phyloP scores from a whole-genome alignment of 768 basidiomycete genomes.

The Lepiota subincarnata region DNA sequence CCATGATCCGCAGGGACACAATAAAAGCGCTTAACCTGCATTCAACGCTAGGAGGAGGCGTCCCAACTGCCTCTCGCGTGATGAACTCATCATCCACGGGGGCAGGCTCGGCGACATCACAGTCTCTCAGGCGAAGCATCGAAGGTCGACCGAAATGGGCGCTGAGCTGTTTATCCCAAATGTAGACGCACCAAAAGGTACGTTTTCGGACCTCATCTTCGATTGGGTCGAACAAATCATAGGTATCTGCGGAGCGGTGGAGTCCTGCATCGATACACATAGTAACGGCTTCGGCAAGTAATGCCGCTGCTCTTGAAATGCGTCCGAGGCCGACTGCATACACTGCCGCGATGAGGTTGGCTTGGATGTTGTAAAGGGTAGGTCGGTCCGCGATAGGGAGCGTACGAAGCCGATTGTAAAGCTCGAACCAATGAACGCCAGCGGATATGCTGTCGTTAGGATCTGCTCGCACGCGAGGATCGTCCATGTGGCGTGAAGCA shows the following conservation, averaged over 20 bases:
- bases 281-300: slow-evolving; percentile 84
- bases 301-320: slow-evolving; percentile 79
- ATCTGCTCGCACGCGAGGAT: slow-evolving; percentile 81
- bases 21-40: slow-evolving; percentile 82
- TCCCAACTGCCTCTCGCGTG: slow-evolving; percentile 62
- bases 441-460: slow-evolving; percentile 82
- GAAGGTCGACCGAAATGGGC: slow-evolving; percentile 89
- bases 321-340: slow-evolving; percentile 90
- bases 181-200: slow-evolving; percentile 95
- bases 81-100: slow-evolving; percentile 89
- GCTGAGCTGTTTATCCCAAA: slow-evolving; percentile 92
- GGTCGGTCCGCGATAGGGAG: slow-evolving; percentile 85
- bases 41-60: slow-evolving; percentile 68
- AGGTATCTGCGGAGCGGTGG: slow-evolving; percentile 82
- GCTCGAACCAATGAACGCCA: slow-evolving; percentile 88
- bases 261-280: slow-evolving; percentile 86
- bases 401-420: slow-evolving; percentile 83
- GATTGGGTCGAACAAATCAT: slow-evolving; percentile 84
- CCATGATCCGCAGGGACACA: slow-evolving; percentile 69
- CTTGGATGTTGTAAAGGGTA: slow-evolving; percentile 89
- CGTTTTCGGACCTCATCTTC: slow-evolving; percentile 91
- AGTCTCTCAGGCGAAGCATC: slow-evolving; percentile 81
- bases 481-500: slow-evolving; percentile 89
- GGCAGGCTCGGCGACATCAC: slow-evolving; percentile 85
- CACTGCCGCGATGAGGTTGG: slow-evolving; percentile 86